Evolutionary conservation across 208 protist species (phyloP).

Genomic region (Leishmania aethiopica): DNA sequence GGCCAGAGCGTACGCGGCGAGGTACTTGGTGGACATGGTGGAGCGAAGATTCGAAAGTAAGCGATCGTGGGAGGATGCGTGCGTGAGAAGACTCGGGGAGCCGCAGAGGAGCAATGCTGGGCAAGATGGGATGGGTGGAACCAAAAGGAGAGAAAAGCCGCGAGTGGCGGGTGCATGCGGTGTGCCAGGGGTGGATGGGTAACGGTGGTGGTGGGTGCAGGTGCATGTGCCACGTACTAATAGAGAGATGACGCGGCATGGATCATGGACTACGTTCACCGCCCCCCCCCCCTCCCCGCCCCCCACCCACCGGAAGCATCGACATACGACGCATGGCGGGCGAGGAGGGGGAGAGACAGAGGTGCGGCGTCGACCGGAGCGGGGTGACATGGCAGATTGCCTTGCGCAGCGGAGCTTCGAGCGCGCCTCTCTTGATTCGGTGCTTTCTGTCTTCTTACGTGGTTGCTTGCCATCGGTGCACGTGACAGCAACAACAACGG

Average conservation of each 20-base stretch:
- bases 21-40: conserved; percentile 89
- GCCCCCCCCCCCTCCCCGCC: background rate
- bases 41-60: background rate
- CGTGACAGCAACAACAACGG: background rate
- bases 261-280: background rate
- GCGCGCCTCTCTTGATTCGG: background rate
- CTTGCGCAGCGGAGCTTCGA: background rate
- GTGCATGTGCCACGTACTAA: background rate
- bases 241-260: background rate
- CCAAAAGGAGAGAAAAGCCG: background rate
- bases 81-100: background rate
- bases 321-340: background rate
- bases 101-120: background rate
- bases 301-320: background rate
- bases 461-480: background rate
- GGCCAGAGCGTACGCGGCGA: conserved; percentile 92
- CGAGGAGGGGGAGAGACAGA: background rate
- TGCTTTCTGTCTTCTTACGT: background rate
- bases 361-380: background rate
- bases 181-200: background rate
- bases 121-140: background rate
- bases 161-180: background rate
- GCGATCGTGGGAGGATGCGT: background rate
- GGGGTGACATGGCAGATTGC: background rate
- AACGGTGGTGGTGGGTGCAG: background rate